phyloP scores from a whole-genome alignment of 257 asterid genomes.

The Jaltomata sinuosa region DNA sequence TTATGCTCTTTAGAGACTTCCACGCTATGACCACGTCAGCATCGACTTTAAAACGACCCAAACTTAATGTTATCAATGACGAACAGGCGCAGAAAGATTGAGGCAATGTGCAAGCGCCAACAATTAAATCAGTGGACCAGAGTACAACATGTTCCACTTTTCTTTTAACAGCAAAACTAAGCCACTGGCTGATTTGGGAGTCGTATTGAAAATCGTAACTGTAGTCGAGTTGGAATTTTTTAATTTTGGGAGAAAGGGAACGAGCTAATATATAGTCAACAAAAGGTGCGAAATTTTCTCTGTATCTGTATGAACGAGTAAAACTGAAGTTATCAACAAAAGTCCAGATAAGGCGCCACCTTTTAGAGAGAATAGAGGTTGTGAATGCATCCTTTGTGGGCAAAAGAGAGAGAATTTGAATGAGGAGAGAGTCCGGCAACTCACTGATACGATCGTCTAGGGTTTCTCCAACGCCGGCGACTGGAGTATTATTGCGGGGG shows the following conservation, averaged over 20 bases:
- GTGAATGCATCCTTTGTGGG: neutral
- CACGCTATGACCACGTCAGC: neutral
- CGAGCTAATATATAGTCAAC: neutral
- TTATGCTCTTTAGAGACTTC: neutral
- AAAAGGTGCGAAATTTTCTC: neutral
- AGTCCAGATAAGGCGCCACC: neutral
- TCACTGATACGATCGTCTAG: neutral
- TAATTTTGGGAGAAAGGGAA: neutral
- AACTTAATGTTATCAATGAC: neutral
- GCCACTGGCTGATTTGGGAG: neutral
- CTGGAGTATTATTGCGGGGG: neutral
- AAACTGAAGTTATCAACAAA: neutral
- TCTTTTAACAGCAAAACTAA: neutral
- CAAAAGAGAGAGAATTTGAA: neutral
- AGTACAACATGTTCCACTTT: neutral
- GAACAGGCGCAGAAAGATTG: neutral
- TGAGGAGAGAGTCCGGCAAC: neutral
- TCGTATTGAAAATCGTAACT: neutral
- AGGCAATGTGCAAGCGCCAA: neutral
- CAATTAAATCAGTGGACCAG: neutral
- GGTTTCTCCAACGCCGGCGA: neutral
- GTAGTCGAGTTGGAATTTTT: neutral
- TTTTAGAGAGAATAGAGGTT: neutral
- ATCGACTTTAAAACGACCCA: neutral
- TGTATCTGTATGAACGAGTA: neutral